Evolutionary conservation across 768 basidiomycete genomes (phyloP).

Genomic region (Lentinula sp.): DNA sequence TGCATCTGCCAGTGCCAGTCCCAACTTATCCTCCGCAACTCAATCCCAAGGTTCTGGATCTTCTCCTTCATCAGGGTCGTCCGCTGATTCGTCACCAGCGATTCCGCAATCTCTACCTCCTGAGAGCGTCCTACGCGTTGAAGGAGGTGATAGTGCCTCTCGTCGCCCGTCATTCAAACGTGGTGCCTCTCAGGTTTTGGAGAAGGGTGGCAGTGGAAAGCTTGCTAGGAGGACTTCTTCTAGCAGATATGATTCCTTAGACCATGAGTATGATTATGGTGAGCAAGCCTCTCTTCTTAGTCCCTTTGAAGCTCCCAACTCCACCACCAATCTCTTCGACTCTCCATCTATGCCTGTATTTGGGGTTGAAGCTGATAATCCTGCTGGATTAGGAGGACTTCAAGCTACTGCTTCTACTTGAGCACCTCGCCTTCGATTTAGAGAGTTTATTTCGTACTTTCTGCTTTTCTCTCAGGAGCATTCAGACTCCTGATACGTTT

Average conservation of each 20-base stretch:
- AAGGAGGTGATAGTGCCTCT: constrained; percentile 12
- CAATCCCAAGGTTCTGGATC: neutral
- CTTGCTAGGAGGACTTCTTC: neutral
- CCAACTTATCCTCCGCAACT: neutral
- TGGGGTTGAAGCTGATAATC: neutral
- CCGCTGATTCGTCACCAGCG: constrained; percentile 17
- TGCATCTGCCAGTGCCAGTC: neutral
- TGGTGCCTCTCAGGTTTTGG: constrained; percentile 68
- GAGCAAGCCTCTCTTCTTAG: neutral
- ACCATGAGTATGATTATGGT: neutral
- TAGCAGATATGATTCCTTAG: neutral
- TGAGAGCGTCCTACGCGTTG: constrained; percentile 15
- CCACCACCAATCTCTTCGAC: neutral
- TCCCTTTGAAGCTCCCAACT: neutral
- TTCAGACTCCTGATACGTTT: neutral
- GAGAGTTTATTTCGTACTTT: neutral
- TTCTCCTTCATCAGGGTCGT: constrained; percentile 1
- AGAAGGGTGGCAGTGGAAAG: constrained; percentile 18
- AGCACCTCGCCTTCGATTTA: neutral
- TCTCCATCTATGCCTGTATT: neutral
- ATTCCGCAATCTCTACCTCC: neutral
- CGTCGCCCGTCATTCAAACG: constrained; percentile 65
- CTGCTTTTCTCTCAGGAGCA: neutral
- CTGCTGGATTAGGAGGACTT: neutral
- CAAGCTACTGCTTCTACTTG: neutral